Evolutionary conservation across 768 basidiomycete species (phyloP).

Genomic region (Crepidotus variabilis): DNA sequence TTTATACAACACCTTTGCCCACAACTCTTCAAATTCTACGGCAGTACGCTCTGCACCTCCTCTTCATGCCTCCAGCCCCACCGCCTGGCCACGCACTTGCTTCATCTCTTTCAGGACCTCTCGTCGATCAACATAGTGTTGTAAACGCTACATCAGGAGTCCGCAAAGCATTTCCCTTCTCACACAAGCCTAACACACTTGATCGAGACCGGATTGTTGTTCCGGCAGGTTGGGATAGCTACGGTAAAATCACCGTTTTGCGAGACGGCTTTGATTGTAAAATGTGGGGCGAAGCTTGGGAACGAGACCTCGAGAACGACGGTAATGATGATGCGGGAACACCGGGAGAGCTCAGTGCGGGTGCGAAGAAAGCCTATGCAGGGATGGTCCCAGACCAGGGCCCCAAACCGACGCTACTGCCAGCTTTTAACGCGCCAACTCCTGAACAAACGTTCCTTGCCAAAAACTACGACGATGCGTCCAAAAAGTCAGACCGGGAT

Average conservation of each 20-base stretch:
- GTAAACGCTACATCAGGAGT: slow-evolving; percentile 12
- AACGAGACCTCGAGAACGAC: slow-evolving; percentile 56
- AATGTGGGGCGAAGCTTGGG: slow-evolving; percentile 77
- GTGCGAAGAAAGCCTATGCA: slow-evolving; percentile 66
- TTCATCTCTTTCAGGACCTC: slow-evolving; percentile 63
- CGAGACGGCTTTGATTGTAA: slow-evolving; percentile 90
- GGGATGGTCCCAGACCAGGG: slow-evolving; percentile 75
- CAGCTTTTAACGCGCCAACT: slow-evolving; percentile 75
- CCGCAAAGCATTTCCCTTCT: slow-evolving; percentile 84
- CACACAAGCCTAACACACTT: slow-evolving; percentile 83
- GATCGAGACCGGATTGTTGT: slow-evolving; percentile 92
- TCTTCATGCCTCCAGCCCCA: slow-evolving; percentile 76
- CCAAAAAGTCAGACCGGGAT: slow-evolving; percentile 87
- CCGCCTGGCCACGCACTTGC: slow-evolving; percentile 56
- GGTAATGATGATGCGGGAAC: slow-evolving; percentile 37
- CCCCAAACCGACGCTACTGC: slow-evolving; percentile 64
- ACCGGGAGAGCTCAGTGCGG: slow-evolving; percentile 24
- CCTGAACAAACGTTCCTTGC: slow-evolving; percentile 90
- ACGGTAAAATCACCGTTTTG: slow-evolving; percentile 91
- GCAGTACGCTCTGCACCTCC: slow-evolving; percentile 78
- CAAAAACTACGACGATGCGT: slow-evolving; percentile 88
- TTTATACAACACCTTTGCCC: slow-evolving; percentile 86
- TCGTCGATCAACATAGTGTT: neutral
- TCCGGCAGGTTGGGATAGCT: slow-evolving; percentile 96
- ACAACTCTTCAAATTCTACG: slow-evolving; percentile 71